Evolutionary conservation across 23 red algal species (phyloP).

Genomic region (Cyanidioschyzon merolae): DNA sequence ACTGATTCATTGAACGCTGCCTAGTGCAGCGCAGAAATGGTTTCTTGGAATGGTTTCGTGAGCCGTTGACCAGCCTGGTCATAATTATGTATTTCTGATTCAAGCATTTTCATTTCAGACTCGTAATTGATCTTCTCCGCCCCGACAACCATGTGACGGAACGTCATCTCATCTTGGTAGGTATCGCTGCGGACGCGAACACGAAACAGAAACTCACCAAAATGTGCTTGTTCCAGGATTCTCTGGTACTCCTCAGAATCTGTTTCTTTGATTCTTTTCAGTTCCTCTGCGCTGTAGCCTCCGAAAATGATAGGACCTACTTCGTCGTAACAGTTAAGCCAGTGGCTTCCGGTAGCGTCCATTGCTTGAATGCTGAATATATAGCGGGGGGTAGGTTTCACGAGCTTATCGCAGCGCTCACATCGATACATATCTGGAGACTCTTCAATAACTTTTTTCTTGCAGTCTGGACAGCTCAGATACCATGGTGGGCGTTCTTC

Average conservation of each 20-base stretch:
- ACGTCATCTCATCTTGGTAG: slow-evolving; percentile 54
- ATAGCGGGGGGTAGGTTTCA: slow-evolving; percentile 57
- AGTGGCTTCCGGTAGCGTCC: slow-evolving; percentile 51
- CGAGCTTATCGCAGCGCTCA: slow-evolving; percentile 41
- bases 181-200: slow-evolving; percentile 52
- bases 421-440: slow-evolving; percentile 46
- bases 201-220: slow-evolving; percentile 53
- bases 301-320: slow-evolving; percentile 49
- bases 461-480: slow-evolving; percentile 57
- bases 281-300: slow-evolving; percentile 45
- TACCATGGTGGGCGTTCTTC: slow-evolving; percentile 40
- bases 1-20: too few relatives aligned
- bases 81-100: slow-evolving; percentile 52
- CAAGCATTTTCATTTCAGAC: slow-evolving; percentile 40
- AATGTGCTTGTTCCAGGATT: slow-evolving; percentile 37
- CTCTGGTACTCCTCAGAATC: slow-evolving; percentile 41
- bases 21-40: background rate
- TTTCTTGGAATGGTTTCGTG: background rate
- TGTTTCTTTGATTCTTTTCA: slow-evolving; percentile 38
- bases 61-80: background rate
- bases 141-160: slow-evolving; percentile 54
- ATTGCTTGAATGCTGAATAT: slow-evolving; percentile 49
- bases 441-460: slow-evolving; percentile 64
- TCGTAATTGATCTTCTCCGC: slow-evolving; percentile 55
- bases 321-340: slow-evolving; percentile 77